Conservation (phyloP, 2,329 filamentous ascomycete species). For the Macroventuria anomochaeta region DNA sequence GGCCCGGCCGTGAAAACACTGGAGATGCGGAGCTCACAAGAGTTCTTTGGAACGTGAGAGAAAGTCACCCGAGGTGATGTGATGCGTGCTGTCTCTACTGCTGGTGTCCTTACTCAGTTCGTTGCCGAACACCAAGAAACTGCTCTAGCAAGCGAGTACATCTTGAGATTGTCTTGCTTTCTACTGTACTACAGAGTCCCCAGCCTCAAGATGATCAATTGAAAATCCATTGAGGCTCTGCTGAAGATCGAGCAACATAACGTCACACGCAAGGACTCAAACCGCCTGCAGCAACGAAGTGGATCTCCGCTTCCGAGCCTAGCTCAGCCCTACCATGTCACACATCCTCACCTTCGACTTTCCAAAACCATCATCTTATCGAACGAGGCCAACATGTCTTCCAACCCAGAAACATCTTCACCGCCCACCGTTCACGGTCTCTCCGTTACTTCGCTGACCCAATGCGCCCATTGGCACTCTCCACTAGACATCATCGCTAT, state of each 20-base stretch:
- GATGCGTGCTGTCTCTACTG: not conserved
- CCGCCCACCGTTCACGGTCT: constrained; percentile 34
- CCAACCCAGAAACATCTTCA: not conserved
- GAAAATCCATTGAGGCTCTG: constrained; percentile 10
- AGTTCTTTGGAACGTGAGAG: constrained; percentile 8
- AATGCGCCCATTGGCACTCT: constrained; percentile 44
- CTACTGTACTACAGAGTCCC: too few species aligned
- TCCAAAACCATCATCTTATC: not conserved
- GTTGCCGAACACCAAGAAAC: not conserved
- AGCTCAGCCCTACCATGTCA: constrained; percentile 27
- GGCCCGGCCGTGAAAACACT: constrained; percentile 38
- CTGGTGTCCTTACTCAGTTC: not conserved
- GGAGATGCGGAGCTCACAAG: constrained; percentile 28
- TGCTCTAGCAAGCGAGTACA: too few species aligned
- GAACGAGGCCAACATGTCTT: constrained; percentile 12
- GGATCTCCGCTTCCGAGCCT: constrained; percentile 20
- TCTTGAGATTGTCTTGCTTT: too few species aligned
- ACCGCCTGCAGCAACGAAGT: constrained; percentile 5
- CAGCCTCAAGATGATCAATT: not conserved
- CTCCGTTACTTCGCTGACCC: constrained; percentile 36
- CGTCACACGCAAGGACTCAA: constrained; percentile 18
- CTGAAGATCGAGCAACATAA: constrained; percentile 7
- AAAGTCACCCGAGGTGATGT: constrained; percentile 17
- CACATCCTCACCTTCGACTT: not conserved
- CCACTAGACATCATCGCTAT: constrained; percentile 48